phyloP scores from a whole-genome alignment of 2,329 filamentous ascomycete genomes.

The Aureobasidium sp. region DNA sequence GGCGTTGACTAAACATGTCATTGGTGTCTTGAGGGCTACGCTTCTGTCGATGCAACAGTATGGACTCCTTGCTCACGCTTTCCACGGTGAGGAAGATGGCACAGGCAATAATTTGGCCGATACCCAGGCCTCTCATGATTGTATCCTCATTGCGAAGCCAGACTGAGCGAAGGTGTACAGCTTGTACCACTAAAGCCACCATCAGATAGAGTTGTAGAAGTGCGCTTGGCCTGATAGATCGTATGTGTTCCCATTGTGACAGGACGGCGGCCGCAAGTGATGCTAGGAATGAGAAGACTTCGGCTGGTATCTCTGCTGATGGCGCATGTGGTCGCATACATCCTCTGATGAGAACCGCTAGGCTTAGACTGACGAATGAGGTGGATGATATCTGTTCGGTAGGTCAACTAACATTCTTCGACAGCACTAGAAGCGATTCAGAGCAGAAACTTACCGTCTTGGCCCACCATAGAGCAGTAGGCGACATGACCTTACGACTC shows the following conservation, averaged over 20 bases:
- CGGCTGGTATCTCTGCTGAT: conserved; percentile 23
- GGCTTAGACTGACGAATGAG: conserved; percentile 22
- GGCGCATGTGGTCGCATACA: conserved; percentile 1
- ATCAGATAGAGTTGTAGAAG: conserved; percentile 27
- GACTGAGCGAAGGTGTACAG: conserved; percentile 24
- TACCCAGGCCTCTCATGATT: conserved; percentile 17
- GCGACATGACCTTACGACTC: conserved; percentile 20
- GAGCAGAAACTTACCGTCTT: conserved; percentile 19
- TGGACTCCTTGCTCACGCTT: conserved; percentile 23
- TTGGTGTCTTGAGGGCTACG: conserved; percentile 32
- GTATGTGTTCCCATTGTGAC: conserved; percentile 25
- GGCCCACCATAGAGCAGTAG: conserved; percentile 21
- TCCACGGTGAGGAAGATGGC: conserved; percentile 25
- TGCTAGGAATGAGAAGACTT: conserved; percentile 22
- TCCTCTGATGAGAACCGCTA: conserved; percentile 20
- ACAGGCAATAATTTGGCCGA: conserved; percentile 22
- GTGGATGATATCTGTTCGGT: conserved; percentile 12
- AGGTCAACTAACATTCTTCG: neutral
- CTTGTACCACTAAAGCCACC: conserved; percentile 25
- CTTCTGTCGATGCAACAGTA: conserved; percentile 21
- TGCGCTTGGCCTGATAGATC: conserved; percentile 24
- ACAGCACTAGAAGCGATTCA: too few species aligned
- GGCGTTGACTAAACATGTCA: conserved; percentile 30
- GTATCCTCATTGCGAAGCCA: conserved; percentile 22
- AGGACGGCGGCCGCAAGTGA: conserved; percentile 22